Evolutionary conservation across 148 eudicot species (phyloP), one percentile per base, ranked within the genome.

Genomic region (Amaranthus palmeri): DNA sequence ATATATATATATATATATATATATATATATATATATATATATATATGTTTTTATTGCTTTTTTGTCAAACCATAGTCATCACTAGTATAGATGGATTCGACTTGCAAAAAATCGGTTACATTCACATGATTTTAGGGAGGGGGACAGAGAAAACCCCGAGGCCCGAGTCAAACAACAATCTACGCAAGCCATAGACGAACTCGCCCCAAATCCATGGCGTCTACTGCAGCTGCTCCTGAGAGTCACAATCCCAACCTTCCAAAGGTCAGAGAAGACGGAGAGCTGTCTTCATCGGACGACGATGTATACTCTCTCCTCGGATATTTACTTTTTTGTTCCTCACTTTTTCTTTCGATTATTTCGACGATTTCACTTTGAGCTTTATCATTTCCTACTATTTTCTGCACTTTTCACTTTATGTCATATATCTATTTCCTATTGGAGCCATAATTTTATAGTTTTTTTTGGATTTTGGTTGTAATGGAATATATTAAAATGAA

Each of bases 181-280:
- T 44, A 70, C 58, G 73, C 65, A 58, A 50, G 43, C 57, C 44
- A 59, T 58, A 10, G 62, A 58, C 25, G 65, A 58, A 25, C 8
- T 61, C 51, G 61, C 40, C 18, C 67, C 64, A 61, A 72, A 61
- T 18, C 68, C 5, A 71, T 71, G 75, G 75, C 75, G 58, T 72
- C 75, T n/a, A 8, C 74, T 25, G 4, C 47, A 25, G 36, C 36
- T 25, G 36, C 36, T 25, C 36, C 66, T 72, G 67, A 61, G n/a
- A 72, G 36, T 58, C 75, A 51, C 52, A 61, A 50, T 51, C 17
- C 11, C 4, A 36, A 71, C 42, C 5, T 53, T 55, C 55, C 67
- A 14, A 74, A 73, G 74, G 65, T 61, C 73, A 79, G 82, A 79
- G 82, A 79, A 70, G 82, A 79, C 74, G 82, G 82, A 65, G 82